Evolutionary conservation across 805 yeast genomes (phyloP), one percentile per base, ranked within the genome.

Genomic region (Wickerhamomyces chambardii): DNA sequence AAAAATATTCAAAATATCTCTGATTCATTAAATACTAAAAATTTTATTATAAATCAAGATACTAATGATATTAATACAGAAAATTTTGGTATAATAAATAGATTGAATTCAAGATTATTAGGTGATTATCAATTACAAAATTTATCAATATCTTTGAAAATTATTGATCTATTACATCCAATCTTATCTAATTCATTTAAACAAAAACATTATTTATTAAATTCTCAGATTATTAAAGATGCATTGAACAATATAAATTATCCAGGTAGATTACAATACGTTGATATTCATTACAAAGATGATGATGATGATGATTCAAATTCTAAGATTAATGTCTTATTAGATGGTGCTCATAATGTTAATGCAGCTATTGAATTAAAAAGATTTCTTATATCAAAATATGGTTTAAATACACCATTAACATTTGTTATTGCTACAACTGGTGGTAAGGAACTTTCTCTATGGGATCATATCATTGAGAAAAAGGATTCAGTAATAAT

Each of bases 271-370:
- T 59, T 92, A 35, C 95, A 92, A 48, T 40, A 51, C 21, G 21
- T 73, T 12, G 40, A 56, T 4, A 46, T 66, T n/a, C 43, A 49
- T 7, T 45, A 51, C 12, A 38, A 48, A 2, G 34, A 58, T 1
- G 33, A 34, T 2, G 9, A 11, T 4, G 46, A 53, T 17, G 46
- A 42, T 6, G 34, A 54, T 3, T 44, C 53, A 2, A 34, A 54
- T 3, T 44, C 53, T 2, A 34, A 65, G 1, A 24, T 8, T 5
- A 42, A 47, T 2, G 55, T 77, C 0, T 56, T 92, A 4, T 49
- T 92, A 2, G 97, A 90, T 58, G 97, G 97, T 3, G 97, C 97
- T 0, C 97, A 92, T 54, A 92, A 92, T 52, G 77, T 75, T 6
- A 75, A 78, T 40, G 95, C 97, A 0, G 92, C 96, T 0, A 56